Evolutionary conservation across 192 early-diverging fungal species (phyloP).

Genomic region (Umbelopsis vinacea): DNA sequence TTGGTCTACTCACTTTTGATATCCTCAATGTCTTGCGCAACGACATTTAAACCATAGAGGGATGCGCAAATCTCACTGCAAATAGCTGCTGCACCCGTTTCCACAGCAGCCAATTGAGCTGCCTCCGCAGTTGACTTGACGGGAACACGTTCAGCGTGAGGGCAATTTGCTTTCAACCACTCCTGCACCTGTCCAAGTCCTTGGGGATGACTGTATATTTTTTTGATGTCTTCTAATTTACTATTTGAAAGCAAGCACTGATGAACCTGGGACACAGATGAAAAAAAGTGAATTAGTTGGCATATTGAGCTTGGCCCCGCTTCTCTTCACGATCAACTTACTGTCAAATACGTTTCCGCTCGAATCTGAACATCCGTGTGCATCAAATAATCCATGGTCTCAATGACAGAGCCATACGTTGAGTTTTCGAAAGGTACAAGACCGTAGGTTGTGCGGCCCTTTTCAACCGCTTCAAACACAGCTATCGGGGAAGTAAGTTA

Average conservation of each 20-base stretch:
- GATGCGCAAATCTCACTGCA: constrained; percentile 78
- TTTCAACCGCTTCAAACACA: constrained; percentile 79
- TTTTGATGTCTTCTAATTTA: constrained; percentile 68
- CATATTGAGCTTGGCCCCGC: not conserved
- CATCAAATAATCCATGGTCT: constrained; percentile 83
- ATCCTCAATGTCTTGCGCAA: constrained; percentile 82
- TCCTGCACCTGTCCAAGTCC: constrained; percentile 77
- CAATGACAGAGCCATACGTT: constrained; percentile 81
- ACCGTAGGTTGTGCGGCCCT: constrained; percentile 80
- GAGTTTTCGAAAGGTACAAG: constrained; percentile 97
- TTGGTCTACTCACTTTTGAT: constrained; percentile 50
- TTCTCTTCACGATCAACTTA: constrained; percentile 16
- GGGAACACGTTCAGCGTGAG: constrained; percentile 69
- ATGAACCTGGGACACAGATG: constrained; percentile 54
- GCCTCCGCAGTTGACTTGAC: constrained; percentile 86
- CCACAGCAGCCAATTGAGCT: constrained; percentile 82
- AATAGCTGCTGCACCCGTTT: constrained; percentile 80
- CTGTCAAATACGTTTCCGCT: constrained; percentile 79
- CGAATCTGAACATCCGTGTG: constrained; percentile 69
- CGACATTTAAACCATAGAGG: constrained; percentile 78
- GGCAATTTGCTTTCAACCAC: constrained; percentile 77
- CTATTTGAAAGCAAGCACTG: constrained; percentile 80
- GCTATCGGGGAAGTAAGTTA: constrained; percentile 38
- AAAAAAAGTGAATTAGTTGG: not conserved
- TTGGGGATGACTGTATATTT: constrained; percentile 75